phyloP scores from a whole-genome alignment of 495 filamentous ascomycete genomes.

The Trichoderma erinaceum region DNA sequence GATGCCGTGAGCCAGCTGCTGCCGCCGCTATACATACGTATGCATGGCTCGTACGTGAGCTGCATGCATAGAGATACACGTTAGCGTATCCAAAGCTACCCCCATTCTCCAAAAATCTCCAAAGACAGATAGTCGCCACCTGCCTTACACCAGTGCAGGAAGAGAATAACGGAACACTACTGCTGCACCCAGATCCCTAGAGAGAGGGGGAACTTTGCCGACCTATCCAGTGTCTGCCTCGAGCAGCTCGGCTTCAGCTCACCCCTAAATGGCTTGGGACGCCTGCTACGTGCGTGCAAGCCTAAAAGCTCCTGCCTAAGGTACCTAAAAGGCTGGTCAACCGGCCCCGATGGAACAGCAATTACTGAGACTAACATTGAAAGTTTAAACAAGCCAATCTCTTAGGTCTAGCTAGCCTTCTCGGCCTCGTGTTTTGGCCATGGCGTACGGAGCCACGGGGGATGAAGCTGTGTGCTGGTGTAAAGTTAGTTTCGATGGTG shows the following conservation, averaged over 20 bases:
- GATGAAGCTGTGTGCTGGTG: background rate
- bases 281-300: background rate
- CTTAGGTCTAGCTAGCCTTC: background rate
- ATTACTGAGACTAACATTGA: background rate
- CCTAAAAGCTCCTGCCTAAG: background rate
- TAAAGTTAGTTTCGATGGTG: background rate
- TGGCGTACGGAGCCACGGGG: background rate
- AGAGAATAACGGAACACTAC: background rate
- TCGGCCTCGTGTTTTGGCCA: background rate
- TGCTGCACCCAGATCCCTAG: background rate
- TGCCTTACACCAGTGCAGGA: background rate
- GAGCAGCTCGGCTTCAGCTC: background rate
- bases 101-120: background rate
- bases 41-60: too few species aligned
- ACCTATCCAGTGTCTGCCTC: background rate
- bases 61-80: too few species aligned
- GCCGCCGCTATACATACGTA: too few species aligned
- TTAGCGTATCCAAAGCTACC: too few species aligned
- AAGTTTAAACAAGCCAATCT: background rate
- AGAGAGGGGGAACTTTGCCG: conserved; percentile 1
- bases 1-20: too few species aligned
- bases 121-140: background rate
- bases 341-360: background rate
- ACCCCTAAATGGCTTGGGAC: background rate
- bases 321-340: background rate